Percentiles rank a stretch among this genome's conserved stretches.
These are phyloP conservation scores for Biscogniauxia mediterranea DNA, from an alignment of 2,329 filamentous ascomycete genomes.

Conservation along the genomic window DNA sequence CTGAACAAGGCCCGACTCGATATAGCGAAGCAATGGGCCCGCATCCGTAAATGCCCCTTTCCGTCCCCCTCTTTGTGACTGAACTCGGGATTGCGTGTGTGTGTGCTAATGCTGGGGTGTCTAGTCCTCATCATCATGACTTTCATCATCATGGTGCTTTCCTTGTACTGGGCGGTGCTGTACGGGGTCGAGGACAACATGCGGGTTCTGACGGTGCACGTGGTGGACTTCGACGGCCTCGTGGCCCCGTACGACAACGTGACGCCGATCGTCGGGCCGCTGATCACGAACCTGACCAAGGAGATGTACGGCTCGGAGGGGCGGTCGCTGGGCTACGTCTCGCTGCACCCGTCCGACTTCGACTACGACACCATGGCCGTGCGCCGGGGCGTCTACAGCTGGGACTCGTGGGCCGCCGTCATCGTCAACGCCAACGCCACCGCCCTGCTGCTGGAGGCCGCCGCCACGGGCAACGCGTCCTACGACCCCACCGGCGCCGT, in stretches of 20 bases:
- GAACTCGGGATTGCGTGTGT: no score
- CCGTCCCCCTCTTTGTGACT: neutral
- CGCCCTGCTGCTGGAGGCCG: constrained; percentile 51
- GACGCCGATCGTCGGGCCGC: constrained; percentile 55
- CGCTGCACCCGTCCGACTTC: constrained; percentile 50
- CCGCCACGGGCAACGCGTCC: constrained; percentile 51
- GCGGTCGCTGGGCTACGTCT: constrained; percentile 48
- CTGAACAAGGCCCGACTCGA: constrained; percentile 21
- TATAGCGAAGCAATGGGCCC: constrained; percentile 20
- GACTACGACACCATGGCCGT: constrained; percentile 55
- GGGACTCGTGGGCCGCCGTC: constrained; percentile 58
- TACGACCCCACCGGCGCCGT: constrained; percentile 60
- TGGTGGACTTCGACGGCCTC: constrained; percentile 63
- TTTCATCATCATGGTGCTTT: constrained; percentile 56
- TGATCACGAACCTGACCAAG: constrained; percentile 45
- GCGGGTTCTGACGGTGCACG: constrained; percentile 48
- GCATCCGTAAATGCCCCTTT: constrained; percentile 18
- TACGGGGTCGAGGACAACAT: constrained; percentile 49
- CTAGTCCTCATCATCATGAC: constrained; percentile 49
- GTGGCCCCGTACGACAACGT: constrained; percentile 48
- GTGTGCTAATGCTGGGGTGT: neutral
- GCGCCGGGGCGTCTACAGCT: constrained; percentile 57
- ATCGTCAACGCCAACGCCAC: constrained; percentile 64
- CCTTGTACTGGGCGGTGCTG: constrained; percentile 61
- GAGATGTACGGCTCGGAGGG: constrained; percentile 38